These are phyloP conservation scores for Xylaria sp. DNA, from an alignment of 2,329 filamentous ascomycete species.

Conservation along the genomic window DNA sequence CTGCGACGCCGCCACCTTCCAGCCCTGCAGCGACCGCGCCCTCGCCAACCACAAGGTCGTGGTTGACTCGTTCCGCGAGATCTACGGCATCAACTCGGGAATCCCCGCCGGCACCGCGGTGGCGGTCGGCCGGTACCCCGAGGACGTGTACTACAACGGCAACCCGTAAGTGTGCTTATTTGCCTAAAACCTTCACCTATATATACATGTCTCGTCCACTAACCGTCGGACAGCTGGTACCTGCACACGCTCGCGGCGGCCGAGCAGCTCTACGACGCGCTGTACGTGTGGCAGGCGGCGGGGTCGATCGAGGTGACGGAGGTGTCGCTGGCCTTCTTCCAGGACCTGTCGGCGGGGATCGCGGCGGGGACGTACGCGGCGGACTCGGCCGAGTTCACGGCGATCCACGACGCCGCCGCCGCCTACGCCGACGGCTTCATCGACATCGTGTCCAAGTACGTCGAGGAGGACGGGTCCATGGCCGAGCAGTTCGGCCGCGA, in stretches of 20 bases:
- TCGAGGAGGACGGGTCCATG: slow-evolving; percentile 62
- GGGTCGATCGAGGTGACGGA: slow-evolving; percentile 67
- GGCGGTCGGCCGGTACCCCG: slow-evolving; percentile 68
- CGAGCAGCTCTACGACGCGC: slow-evolving; percentile 77
- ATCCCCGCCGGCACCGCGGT: slow-evolving; percentile 62
- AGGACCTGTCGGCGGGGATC: slow-evolving; percentile 61
- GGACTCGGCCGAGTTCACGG: slow-evolving; percentile 50
- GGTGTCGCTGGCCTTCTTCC: slow-evolving; percentile 72
- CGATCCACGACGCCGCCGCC: slow-evolving; percentile 59
- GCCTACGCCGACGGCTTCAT: slow-evolving; percentile 65
- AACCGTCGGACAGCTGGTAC: slow-evolving; percentile 60
- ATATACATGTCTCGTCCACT: slow-evolving; percentile 1
- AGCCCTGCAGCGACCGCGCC: slow-evolving; percentile 71
- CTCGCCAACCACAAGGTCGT: slow-evolving; percentile 77
- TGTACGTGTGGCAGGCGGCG: slow-evolving; percentile 69
- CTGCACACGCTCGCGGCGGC: slow-evolving; percentile 75
- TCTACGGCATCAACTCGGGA: slow-evolving; percentile 71
- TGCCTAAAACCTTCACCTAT: not conserved
- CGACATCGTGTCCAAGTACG: slow-evolving; percentile 64
- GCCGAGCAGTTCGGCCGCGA: slow-evolving; percentile 67
- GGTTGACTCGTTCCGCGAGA: slow-evolving; percentile 72
- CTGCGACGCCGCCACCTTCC: slow-evolving; percentile 74
- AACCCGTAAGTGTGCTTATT: slow-evolving; percentile 57
- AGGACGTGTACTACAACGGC: slow-evolving; percentile 75
- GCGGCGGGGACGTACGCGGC: slow-evolving; percentile 64